A percentile compares a stretch with the other conserved stretches of the same genome.
Conservation (phyloP, 176 grass and related monocot species). For the Cymbopogon citratus region DNA sequence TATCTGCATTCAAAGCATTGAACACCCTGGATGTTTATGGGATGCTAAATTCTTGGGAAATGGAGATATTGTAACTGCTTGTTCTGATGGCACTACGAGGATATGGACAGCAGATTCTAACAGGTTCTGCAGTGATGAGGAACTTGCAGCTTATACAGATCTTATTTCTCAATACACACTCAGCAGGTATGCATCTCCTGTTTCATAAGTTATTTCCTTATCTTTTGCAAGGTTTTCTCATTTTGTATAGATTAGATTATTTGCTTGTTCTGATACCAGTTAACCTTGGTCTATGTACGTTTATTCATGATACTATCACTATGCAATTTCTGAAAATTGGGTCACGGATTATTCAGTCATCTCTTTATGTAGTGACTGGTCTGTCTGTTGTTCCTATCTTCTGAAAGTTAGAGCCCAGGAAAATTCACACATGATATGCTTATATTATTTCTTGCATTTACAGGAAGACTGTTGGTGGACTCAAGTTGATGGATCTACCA, state of each 20-base stretch:
- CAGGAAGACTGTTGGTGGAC: slow-evolving; percentile 87
- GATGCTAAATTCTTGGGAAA: slow-evolving; percentile 83
- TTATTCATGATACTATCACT: neutral
- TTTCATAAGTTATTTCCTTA: neutral
- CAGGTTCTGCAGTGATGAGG: slow-evolving; percentile 49
- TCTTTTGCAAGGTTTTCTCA: neutral
- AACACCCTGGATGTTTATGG: slow-evolving; percentile 95
- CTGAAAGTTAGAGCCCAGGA: neutral
- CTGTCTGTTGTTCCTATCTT: neutral
- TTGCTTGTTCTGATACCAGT: neutral
- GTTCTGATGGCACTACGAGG: slow-evolving; percentile 71
- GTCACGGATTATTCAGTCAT: neutral
- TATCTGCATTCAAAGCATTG: slow-evolving; percentile 72
- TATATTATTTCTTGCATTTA: slow-evolving; percentile 11
- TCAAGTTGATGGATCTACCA: slow-evolving; percentile 87
- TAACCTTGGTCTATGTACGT: neutral
- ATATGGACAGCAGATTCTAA: slow-evolving; percentile 64
- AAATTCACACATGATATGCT: neutral
- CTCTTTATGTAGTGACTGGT: neutral
- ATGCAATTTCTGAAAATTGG: neutral
- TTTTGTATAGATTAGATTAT: neutral
- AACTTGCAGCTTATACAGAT: slow-evolving; percentile 64
- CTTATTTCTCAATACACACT: slow-evolving; percentile 67
- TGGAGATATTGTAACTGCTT: slow-evolving; percentile 88
- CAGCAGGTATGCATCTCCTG: slow-evolving; percentile 46